Conservation (phyloP, 1,284 basidiomycete genomes). For the Boletus sp. region DNA sequence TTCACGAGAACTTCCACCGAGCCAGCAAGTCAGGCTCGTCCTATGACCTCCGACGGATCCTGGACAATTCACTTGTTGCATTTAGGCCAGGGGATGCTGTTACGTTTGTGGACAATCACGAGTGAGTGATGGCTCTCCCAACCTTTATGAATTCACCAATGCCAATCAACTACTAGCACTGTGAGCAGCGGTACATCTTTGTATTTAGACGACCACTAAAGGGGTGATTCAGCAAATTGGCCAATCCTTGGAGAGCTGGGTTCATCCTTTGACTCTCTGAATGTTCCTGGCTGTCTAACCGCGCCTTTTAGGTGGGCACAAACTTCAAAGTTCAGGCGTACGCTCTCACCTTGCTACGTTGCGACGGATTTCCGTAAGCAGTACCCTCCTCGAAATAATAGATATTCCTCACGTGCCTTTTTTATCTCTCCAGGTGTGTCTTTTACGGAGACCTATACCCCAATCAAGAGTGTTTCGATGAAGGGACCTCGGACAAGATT, state of each 20-base stretch:
- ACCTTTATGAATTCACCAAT: neutral
- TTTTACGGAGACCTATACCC: slow-evolving; percentile 96
- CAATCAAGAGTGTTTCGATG: slow-evolving; percentile 59
- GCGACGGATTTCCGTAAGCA: slow-evolving; percentile 81
- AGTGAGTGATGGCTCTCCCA: slow-evolving; percentile 43
- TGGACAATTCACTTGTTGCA: slow-evolving; percentile 54
- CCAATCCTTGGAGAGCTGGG: slow-evolving; percentile 76
- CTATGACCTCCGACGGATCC: slow-evolving; percentile 64
- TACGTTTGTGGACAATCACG: slow-evolving; percentile 82
- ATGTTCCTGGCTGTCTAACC: neutral
- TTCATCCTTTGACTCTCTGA: slow-evolving; percentile 32
- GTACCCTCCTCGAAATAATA: too few relatives aligned
- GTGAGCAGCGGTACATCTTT: slow-evolving; percentile 36
- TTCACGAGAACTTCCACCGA: slow-evolving; percentile 73
- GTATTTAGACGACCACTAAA: too few relatives aligned
- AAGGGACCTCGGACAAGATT: slow-evolving; percentile 48
- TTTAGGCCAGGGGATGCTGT: slow-evolving; percentile 66
- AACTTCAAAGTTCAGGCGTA: slow-evolving; percentile 81
- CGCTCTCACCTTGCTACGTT: slow-evolving; percentile 80
- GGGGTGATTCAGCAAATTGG: slow-evolving; percentile 54
- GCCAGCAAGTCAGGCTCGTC: slow-evolving; percentile 51
- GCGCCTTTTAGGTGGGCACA: slow-evolving; percentile 50
- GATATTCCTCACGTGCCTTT: neutral
- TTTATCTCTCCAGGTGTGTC: slow-evolving; percentile 62
- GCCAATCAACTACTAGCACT: slow-evolving; percentile 48